Conservation (phyloP, 306 rosid species). For the Ammopiptanthus mongolicus region DNA sequence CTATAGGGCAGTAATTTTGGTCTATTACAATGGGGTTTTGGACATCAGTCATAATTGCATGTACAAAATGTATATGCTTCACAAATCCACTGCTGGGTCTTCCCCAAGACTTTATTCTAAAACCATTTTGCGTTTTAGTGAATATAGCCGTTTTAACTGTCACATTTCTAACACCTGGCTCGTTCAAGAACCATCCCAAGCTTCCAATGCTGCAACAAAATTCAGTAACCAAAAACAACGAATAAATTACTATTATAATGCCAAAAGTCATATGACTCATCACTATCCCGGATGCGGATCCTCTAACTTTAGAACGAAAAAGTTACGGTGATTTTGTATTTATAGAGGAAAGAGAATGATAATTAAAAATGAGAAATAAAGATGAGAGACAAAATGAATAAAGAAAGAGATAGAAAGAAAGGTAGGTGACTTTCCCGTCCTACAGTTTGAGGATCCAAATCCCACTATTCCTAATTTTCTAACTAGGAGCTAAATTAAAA, state of each 20-base stretch:
- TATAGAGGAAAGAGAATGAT: too few relatives aligned
- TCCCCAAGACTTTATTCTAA: conserved; percentile 64
- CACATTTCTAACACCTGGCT: conserved; percentile 57
- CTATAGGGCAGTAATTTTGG: conserved; percentile 49
- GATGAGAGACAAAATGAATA: too few relatives aligned
- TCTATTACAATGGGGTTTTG: conserved; percentile 50
- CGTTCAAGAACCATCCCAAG: conserved; percentile 33
- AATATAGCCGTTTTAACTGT: conserved; percentile 36
- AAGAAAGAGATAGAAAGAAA: too few relatives aligned
- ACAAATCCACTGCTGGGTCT: conserved; percentile 50
- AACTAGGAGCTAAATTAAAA: neutral
- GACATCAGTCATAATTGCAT: conserved; percentile 39
- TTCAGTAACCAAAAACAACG: neutral
- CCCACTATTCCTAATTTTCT: neutral
- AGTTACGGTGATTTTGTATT: too few relatives aligned
- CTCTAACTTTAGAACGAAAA: too few relatives aligned
- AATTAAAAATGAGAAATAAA: too few relatives aligned
- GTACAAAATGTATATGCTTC: conserved; percentile 27
- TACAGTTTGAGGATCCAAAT: too few relatives aligned
- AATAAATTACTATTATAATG: neutral
- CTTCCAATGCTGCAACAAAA: conserved; percentile 60
- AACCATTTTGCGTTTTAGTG: conserved; percentile 40
- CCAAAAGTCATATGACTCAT: neutral
- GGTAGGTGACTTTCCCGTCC: too few relatives aligned
- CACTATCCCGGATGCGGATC: too few relatives aligned